A percentile compares a stretch with the other conserved stretches of the same genome.
Conservation (phyloP, 2,329 filamentous ascomycete species). For the Tolypocladium inflatum region DNA sequence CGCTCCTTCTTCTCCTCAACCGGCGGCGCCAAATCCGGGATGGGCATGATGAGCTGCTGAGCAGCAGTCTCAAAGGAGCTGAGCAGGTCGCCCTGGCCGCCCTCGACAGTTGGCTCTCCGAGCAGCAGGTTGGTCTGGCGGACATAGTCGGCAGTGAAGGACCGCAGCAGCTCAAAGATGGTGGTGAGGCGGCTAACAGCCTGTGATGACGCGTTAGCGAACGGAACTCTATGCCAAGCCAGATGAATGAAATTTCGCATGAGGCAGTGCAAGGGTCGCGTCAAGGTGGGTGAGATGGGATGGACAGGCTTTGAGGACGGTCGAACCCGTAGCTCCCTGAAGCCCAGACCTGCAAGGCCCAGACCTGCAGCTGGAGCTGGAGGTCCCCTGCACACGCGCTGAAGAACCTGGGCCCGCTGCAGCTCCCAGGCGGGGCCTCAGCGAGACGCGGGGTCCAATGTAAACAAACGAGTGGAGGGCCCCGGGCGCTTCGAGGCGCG, state of each 20-base stretch:
- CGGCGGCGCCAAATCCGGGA: slow-evolving; percentile 29
- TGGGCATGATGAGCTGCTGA: slow-evolving; percentile 33
- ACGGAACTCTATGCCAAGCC: neutral
- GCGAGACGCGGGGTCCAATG: slow-evolving; percentile 8
- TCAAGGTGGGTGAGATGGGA: neutral
- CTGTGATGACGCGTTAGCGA: slow-evolving; percentile 42
- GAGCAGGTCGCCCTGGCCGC: slow-evolving; percentile 31
- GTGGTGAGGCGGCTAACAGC: slow-evolving; percentile 54
- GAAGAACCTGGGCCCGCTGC: neutral
- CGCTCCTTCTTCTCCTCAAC: slow-evolving; percentile 74
- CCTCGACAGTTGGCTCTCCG: slow-evolving; percentile 48
- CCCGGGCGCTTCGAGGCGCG: neutral
- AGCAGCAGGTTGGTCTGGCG: slow-evolving; percentile 81
- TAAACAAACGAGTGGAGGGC: slow-evolving; percentile 10
- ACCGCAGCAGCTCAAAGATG: slow-evolving; percentile 70
- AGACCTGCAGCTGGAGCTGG: neutral
- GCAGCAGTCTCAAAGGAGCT: slow-evolving; percentile 44
- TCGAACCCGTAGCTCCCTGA: neutral
- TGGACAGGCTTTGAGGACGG: neutral
- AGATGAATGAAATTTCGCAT: neutral
- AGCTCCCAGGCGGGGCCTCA: neutral
- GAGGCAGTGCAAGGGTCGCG: neutral
- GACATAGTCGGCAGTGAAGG: slow-evolving; percentile 74
- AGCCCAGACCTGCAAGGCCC: neutral
- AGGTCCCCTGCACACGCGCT: neutral